Evolutionary conservation across 2,329 filamentous ascomycete species (phyloP).

Genomic region (Gnomoniopsis sp.): DNA sequence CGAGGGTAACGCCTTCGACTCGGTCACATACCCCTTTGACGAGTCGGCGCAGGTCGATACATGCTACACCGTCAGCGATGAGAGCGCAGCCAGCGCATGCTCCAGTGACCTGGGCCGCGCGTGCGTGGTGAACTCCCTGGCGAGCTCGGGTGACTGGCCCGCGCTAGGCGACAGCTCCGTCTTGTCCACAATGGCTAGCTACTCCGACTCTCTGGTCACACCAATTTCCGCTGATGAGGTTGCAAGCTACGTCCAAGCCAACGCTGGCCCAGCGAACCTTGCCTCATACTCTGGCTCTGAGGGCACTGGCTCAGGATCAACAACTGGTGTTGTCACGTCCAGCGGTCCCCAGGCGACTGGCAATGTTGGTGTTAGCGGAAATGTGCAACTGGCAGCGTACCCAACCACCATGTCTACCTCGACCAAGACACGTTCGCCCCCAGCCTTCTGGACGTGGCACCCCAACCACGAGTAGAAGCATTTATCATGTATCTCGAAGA

Average conservation of each 20-base stretch:
- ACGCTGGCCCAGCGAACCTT: slow-evolving; percentile 11
- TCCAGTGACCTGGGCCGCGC: slow-evolving; percentile 40
- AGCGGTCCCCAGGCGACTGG: no score
- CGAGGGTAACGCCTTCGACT: slow-evolving; percentile 57
- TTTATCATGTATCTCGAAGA: no score
- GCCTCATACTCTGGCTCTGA: slow-evolving; percentile 1
- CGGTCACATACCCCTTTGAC: slow-evolving; percentile 41
- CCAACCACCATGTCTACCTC: no score
- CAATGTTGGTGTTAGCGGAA: no score
- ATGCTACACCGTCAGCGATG: slow-evolving; percentile 19
- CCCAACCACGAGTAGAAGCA: no score
- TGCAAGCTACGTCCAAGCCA: slow-evolving; percentile 9
- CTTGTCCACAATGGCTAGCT: slow-evolving; percentile 12
- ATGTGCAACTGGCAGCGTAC: no score
- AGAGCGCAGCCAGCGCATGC: slow-evolving; percentile 38
- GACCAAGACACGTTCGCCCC: no score
- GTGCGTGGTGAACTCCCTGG: slow-evolving; percentile 46
- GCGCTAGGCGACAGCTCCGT: slow-evolving; percentile 4
- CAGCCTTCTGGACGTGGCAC: no score
- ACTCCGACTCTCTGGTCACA: slow-evolving; percentile 10
- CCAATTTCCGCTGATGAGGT: slow-evolving; percentile 8
- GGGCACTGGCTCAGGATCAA: no score
- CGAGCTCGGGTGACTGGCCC: slow-evolving; percentile 20
- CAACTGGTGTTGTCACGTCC: no score
- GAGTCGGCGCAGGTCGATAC: slow-evolving; percentile 17